These are phyloP conservation scores for Cucurbita argyrosperma DNA, from an alignment of 306 rosid genomes.

Conservation along the genomic window DNA sequence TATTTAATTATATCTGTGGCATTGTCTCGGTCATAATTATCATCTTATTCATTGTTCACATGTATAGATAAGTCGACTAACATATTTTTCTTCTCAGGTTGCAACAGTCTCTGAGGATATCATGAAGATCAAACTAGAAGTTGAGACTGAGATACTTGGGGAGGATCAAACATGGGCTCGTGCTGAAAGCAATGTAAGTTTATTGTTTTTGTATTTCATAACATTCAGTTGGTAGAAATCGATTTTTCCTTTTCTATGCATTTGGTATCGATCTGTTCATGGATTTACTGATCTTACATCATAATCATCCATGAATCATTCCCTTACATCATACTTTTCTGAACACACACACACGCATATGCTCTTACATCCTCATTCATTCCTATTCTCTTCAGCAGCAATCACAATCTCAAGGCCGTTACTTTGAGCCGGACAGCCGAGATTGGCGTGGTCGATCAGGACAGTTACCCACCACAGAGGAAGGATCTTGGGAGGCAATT, in stretches of 20 bases:
- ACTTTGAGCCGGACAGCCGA: constrained; percentile 23
- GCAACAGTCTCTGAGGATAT: constrained; percentile 17
- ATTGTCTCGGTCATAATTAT: neutral
- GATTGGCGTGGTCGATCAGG: constrained; percentile 31
- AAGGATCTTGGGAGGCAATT: constrained; percentile 8
- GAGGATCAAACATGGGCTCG: constrained; percentile 26
- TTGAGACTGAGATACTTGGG: constrained; percentile 18
- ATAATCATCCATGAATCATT: neutral
- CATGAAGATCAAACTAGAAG: constrained; percentile 23
- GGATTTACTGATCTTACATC: neutral
- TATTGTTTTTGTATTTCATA: neutral
- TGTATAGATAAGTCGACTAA: neutral
- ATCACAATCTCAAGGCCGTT: constrained; percentile 17
- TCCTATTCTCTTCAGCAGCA: constrained; percentile 7
- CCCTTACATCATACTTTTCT: neutral
- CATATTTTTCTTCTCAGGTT: constrained; percentile 4
- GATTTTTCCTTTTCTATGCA: neutral
- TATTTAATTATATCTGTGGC: neutral
- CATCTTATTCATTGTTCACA: neutral
- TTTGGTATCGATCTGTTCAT: neutral
- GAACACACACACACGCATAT: neutral
- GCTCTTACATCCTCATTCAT: neutral
- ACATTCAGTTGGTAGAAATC: neutral
- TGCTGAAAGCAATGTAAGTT: constrained; percentile 20
- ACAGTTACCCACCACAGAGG: constrained; percentile 18